Evolutionary conservation across 2,329 filamentous ascomycete species (phyloP).

Genomic region (Ceratocystis huliohia): DNA sequence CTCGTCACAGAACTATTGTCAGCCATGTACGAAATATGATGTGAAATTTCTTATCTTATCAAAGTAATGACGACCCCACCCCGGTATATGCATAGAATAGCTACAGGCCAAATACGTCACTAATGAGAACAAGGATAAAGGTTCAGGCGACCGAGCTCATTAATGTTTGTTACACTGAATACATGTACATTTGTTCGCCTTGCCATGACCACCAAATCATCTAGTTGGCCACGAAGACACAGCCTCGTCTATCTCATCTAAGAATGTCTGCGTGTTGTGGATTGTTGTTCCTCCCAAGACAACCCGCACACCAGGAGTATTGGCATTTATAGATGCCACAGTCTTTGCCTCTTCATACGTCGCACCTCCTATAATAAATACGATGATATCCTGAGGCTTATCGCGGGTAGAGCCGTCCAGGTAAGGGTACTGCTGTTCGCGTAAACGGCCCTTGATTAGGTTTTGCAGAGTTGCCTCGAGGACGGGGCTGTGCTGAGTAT

Average conservation of each 20-base stretch:
- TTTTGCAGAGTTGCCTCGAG: slow-evolving; percentile 81
- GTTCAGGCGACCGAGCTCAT: neutral
- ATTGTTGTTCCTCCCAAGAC: slow-evolving; percentile 80
- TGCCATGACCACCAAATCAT: neutral
- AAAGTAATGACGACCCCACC: slow-evolving; percentile 1
- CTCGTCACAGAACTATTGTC: no score
- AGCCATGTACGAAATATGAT: neutral
- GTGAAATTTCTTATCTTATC: slow-evolving; percentile 21
- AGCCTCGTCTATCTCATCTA: slow-evolving; percentile 84
- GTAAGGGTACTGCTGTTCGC: slow-evolving; percentile 83
- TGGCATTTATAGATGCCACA: slow-evolving; percentile 87
- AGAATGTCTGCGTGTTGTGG: slow-evolving; percentile 75
- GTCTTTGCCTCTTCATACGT: slow-evolving; percentile 97
- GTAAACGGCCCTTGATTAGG: slow-evolving; percentile 79
- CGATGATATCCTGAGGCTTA: slow-evolving; percentile 89
- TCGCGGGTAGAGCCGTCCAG: slow-evolving; percentile 82
- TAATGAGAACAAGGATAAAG: neutral
- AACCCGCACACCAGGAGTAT: slow-evolving; percentile 73
- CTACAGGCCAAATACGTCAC: neutral
- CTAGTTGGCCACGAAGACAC: slow-evolving; percentile 63
- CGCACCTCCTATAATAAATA: slow-evolving; percentile 86
- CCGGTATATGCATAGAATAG: slow-evolving; percentile 14
- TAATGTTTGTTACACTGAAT: neutral
- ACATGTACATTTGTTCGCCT: neutral
- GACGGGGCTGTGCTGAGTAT: slow-evolving; percentile 88